phyloP scores from a whole-genome alignment of 257 asterid genomes.

The Linaria vulgaris region DNA sequence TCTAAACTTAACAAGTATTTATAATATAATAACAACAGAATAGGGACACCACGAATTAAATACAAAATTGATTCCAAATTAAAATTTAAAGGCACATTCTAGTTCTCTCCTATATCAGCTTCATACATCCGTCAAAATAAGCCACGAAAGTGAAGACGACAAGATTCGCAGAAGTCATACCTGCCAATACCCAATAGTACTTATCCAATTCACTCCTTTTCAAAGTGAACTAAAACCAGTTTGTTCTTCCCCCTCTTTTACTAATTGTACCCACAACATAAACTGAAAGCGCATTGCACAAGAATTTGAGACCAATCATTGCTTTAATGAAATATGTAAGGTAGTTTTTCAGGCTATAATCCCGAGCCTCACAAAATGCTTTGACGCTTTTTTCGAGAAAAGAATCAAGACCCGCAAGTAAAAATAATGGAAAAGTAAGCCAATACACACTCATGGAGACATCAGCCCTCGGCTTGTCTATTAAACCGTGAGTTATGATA shows the following conservation, averaged over 20 bases:
- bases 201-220: slow-evolving; percentile 56
- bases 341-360: slow-evolving; percentile 32
- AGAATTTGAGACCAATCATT: slow-evolving; percentile 46
- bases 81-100: too few relatives aligned
- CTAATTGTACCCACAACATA: slow-evolving; percentile 48
- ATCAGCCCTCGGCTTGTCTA: slow-evolving; percentile 30
- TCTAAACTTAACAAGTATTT: too few relatives aligned
- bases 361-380: slow-evolving; percentile 37
- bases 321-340: slow-evolving; percentile 19
- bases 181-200: slow-evolving; percentile 56
- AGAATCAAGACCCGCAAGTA: slow-evolving; percentile 45
- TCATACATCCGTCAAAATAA: slow-evolving; percentile 22
- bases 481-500: slow-evolving; percentile 26
- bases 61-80: too few relatives aligned
- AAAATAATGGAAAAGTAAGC: slow-evolving; percentile 52
- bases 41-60: too few relatives aligned
- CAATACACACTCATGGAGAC: slow-evolving; percentile 45
- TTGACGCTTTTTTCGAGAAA: slow-evolving; percentile 30
- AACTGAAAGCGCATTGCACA: slow-evolving; percentile 42
- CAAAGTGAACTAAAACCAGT: slow-evolving; percentile 55
- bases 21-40: too few relatives aligned
- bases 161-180: slow-evolving; percentile 39
- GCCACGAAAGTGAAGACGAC: slow-evolving; percentile 28
- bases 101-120: too few relatives aligned
- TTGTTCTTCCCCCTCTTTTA: slow-evolving; percentile 35